Percentiles rank a stretch among this genome's conserved stretches.
Evolutionary conservation across 202 grass and related monocot species (phyloP).

Genomic region (Carex arenaria): DNA sequence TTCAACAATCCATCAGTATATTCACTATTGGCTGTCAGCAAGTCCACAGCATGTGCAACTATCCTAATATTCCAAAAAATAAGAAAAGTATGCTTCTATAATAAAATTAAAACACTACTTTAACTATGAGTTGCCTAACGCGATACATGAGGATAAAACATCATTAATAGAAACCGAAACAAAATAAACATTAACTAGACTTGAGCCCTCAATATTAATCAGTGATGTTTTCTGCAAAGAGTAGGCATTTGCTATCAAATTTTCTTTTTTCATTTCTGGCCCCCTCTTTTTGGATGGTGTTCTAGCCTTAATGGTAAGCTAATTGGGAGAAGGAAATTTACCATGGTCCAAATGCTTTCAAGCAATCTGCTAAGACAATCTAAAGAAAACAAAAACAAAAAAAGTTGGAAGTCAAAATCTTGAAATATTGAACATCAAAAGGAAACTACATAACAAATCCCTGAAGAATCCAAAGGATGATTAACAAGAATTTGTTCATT

Average conservation of each 20-base stretch:
- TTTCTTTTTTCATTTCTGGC: neutral
- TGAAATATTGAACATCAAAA: conserved; percentile 13
- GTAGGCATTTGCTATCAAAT: neutral
- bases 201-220: neutral
- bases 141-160: neutral
- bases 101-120: conserved; percentile 18
- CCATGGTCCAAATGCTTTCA: conserved; percentile 83
- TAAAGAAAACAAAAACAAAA: conserved; percentile 26
- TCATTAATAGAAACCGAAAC: neutral
- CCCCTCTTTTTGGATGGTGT: neutral
- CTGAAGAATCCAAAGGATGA: neutral
- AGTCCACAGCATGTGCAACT: conserved; percentile 83
- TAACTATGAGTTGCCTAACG: neutral
- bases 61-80: conserved; percentile 42
- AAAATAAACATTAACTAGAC: neutral
- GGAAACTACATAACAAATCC: neutral
- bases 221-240: neutral
- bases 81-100: conserved; percentile 13
- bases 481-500: neutral
- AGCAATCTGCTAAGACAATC: conserved; percentile 88
- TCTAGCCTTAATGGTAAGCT: neutral
- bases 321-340: conserved; percentile 29
- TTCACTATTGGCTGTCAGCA: conserved; percentile 80
- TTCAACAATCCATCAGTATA: conserved; percentile 73
- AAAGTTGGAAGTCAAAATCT: conserved; percentile 12